Evolutionary conservation across 2,329 filamentous ascomycete genomes (phyloP).

Genomic region (Penicillium corylophilum): DNA sequence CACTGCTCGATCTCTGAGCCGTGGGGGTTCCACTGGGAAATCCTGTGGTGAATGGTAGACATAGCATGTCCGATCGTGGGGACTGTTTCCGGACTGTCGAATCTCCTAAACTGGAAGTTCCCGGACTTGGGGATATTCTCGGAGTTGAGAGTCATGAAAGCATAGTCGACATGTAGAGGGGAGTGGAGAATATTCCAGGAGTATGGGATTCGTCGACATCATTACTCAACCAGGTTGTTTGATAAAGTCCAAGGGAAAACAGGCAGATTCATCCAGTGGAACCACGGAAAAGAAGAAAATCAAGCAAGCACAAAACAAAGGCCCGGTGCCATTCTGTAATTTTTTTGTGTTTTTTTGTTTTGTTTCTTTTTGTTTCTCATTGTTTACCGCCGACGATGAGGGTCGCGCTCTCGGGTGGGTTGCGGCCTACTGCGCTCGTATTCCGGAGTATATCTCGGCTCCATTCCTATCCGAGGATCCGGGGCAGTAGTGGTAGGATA

Average conservation of each 20-base stretch:
- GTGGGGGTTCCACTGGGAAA: conserved; percentile 10
- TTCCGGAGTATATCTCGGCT: conserved; percentile 45
- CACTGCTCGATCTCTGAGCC: background rate
- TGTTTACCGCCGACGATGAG: conserved; percentile 39
- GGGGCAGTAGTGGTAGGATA: conserved; percentile 43
- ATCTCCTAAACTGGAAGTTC: conserved; percentile 1
- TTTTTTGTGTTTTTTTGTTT: conserved; percentile 6
- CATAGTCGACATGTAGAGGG: conserved; percentile 2
- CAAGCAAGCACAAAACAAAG: conserved; percentile 12
- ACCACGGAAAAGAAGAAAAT: conserved; percentile 10
- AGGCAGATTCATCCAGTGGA: conserved; percentile 14
- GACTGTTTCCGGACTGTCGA: background rate
- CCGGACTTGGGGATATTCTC: background rate
- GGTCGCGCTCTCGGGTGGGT: conserved; percentile 39
- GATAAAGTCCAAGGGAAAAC: conserved; percentile 12
- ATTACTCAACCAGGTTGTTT: conserved; percentile 14
- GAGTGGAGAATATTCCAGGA: conserved; percentile 7
- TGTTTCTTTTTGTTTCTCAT: conserved; percentile 5
- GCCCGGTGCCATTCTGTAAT: background rate
- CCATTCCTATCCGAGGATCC: conserved; percentile 45
- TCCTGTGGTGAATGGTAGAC: background rate
- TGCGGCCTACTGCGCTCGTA: conserved; percentile 43
- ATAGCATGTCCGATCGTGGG: conserved; percentile 7
- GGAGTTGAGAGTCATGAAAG: background rate
- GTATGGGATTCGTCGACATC: conserved; percentile 14